Percentiles rank a stretch among this genome's conserved stretches.
These are phyloP conservation scores for Kandelia obovata DNA, from an alignment of 345 rosid genomes.

Conservation along the genomic window DNA sequence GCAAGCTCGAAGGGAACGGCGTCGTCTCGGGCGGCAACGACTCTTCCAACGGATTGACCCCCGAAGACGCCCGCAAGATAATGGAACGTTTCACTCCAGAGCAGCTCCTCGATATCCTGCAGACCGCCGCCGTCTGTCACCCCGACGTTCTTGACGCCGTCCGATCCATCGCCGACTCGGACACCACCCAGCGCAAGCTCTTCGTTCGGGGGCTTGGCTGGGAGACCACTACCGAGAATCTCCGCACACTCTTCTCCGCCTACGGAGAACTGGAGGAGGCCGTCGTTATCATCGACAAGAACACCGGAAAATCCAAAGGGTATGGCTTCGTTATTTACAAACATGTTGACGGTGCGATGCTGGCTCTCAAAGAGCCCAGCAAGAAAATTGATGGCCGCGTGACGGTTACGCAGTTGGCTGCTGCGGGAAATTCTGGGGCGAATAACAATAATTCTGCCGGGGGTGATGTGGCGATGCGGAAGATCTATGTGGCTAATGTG, in stretches of 20 bases:
- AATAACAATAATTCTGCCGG: conserved; percentile 30
- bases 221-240: conserved; percentile 77
- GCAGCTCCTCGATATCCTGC: conserved; percentile 64
- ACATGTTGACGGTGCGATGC: conserved; percentile 63
- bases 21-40: too few species aligned
- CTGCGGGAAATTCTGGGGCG: conserved; percentile 39
- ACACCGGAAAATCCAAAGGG: conserved; percentile 72
- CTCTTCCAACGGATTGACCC: too few species aligned
- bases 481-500: conserved; percentile 80
- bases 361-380: conserved; percentile 72
- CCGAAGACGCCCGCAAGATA: not conserved
- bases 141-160: conserved; percentile 50
- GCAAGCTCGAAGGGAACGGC: too few species aligned
- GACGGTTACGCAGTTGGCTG: conserved; percentile 71
- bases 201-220: conserved; percentile 84
- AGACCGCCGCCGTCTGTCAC: conserved; percentile 46
- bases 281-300: conserved; percentile 61
- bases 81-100: conserved; percentile 23
- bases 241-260: conserved; percentile 49
- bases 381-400: conserved; percentile 85
- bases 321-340: conserved; percentile 73
- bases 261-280: conserved; percentile 73
- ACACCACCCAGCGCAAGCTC: conserved; percentile 70
- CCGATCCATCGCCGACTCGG: conserved; percentile 57
- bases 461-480: conserved; percentile 58